Base-by-base conservation (phyloP, 2,329 filamentous ascomycete genomes). In the Chrysosporium queenslandicum region DNA sequence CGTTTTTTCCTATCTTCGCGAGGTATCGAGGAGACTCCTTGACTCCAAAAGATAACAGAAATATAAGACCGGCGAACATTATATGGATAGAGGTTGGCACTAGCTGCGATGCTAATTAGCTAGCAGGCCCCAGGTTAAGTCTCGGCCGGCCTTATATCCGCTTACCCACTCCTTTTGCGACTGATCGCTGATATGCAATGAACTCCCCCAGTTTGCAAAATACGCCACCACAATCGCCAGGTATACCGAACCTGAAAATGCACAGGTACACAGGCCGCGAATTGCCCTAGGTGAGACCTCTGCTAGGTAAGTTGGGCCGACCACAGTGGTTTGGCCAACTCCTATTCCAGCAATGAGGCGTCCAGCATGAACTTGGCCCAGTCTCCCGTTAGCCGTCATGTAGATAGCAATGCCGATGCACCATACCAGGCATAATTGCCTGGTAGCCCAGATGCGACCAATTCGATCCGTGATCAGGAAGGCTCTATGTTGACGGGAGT, bases 171-270 rank as follows among this genome's bases (percentile, higher is more conserved):
- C 63, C 11, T 63, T 60, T 21, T 64, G 62, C n/a, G 71, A 71
- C 53, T 66, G 64, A 40, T 71, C 63, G 16, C 73, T 72, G 57
- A 71, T 74, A 60, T 80, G 72, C 21, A 79, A 64, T 23, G 74
- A 70, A n/a, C 71, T 74, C 12, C 81, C 81, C 63, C 82, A 85
- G 65, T 82, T 85, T 54, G 83, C 80, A 61, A 88, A 90, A 69
- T 89, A 91, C 7, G 83, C 85, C 14, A 90, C 74, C 60, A 90
- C 84, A 56, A 89, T 87, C 21, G 85, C 86, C 50, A 86, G 68
- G 62, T 90, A 90, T 20, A 90, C 86, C 46, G 84, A 75, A 0
- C 81, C 82, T 0, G 81, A 80, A 63, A 86, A 86, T 23, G 82
- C 75, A 61, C 81, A 83, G 1, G 85, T 87, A 63, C 84, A 88